phyloP scores from a whole-genome alignment of 495 filamentous ascomycete genomes.

The Apiosordaria backusii region DNA sequence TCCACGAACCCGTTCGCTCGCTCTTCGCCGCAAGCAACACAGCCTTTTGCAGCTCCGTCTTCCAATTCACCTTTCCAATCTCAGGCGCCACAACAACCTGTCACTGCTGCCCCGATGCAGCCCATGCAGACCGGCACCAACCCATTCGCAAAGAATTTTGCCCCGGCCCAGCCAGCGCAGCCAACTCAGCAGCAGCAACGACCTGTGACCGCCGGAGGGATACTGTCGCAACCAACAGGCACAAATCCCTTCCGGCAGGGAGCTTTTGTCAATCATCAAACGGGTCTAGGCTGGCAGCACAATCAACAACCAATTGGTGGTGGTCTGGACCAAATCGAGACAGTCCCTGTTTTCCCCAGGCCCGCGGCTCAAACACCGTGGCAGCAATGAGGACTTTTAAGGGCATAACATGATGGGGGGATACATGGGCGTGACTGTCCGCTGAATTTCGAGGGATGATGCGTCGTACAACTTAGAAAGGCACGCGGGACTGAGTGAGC shows the following conservation, averaged over 20 bases:
- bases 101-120: constrained; percentile 47
- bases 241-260: constrained; percentile 95
- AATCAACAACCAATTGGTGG: constrained; percentile 77
- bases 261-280: constrained; percentile 80
- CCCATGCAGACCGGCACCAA: constrained; percentile 67
- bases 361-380: constrained; percentile 57
- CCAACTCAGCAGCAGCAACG: constrained; percentile 31
- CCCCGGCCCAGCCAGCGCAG: constrained; percentile 33
- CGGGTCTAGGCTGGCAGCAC: constrained; percentile 82
- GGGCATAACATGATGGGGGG: background rate
- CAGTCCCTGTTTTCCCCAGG: constrained; percentile 82
- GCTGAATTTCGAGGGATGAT: too few species aligned
- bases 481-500: too few species aligned
- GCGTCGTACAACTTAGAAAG: too few species aligned
- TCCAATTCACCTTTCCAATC: constrained; percentile 50
- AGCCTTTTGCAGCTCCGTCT: constrained; percentile 46
- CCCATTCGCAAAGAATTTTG: constrained; percentile 58
- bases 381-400: constrained; percentile 40
- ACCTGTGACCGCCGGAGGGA: constrained; percentile 44
- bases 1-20: constrained; percentile 86
- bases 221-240: constrained; percentile 68
- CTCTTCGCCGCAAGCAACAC: constrained; percentile 44
- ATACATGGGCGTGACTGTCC: too few species aligned
- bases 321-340: constrained; percentile 75
- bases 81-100: constrained; percentile 45